phyloP scores from a whole-genome alignment of 257 asterid species.

The Coffea eugenioides region DNA sequence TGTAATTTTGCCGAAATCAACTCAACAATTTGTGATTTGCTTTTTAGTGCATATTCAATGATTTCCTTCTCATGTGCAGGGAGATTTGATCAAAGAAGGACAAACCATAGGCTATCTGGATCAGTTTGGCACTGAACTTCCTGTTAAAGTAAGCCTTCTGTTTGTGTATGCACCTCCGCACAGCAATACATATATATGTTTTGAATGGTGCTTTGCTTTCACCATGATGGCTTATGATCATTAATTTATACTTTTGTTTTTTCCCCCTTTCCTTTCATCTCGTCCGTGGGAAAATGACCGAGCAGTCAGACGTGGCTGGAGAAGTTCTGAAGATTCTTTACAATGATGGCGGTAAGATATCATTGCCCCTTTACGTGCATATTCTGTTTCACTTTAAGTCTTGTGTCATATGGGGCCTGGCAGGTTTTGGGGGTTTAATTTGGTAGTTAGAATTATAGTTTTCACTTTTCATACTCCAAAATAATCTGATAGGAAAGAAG shows the following conservation, averaged over 20 bases:
- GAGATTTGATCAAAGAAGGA: conserved; percentile 83
- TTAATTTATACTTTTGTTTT: neutral
- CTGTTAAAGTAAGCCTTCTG: conserved; percentile 61
- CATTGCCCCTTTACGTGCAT: neutral
- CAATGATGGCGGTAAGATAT: conserved; percentile 68
- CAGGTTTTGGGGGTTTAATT: neutral
- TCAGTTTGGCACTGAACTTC: conserved; percentile 61
- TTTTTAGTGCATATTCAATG: conserved; percentile 1
- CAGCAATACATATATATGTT: neutral
- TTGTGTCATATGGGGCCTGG: neutral
- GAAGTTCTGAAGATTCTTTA: conserved; percentile 75
- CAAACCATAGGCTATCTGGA: conserved; percentile 71
- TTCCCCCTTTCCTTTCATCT: conserved; percentile 6
- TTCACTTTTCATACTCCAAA: neutral
- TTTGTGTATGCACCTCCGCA: neutral
- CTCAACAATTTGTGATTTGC: neutral
- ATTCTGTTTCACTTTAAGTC: neutral
- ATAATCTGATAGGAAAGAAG: conserved; percentile 1
- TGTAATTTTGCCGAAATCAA: neutral
- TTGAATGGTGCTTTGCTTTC: conserved; percentile 15
- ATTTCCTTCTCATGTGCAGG: conserved; percentile 43
- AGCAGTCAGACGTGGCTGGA: conserved; percentile 85
- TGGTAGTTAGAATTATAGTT: neutral
- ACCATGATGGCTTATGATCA: conserved; percentile 12
- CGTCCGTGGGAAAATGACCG: conserved; percentile 15